Conservation (phyloP, 2,329 filamentous ascomycete genomes). For the Pyrenochaeta sp. region DNA sequence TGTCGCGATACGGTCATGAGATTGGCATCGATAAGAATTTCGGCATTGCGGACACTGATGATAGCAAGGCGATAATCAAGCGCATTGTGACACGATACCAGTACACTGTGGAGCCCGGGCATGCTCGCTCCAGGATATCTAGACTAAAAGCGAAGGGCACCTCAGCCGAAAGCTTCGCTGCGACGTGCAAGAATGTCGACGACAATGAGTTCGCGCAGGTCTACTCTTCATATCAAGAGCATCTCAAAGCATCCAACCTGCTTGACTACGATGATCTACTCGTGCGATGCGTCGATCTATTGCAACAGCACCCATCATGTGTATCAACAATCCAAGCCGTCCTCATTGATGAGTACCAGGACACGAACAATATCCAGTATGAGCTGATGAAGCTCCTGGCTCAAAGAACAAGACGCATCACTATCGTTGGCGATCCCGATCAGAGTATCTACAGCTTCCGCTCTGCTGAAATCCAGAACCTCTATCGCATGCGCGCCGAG, state of each 20-base stretch:
- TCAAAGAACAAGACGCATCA: constrained; percentile 76
- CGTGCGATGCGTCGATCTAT: constrained; percentile 80
- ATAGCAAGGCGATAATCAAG: constrained; percentile 80
- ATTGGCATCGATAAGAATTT: constrained; percentile 87
- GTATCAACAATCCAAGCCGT: constrained; percentile 91
- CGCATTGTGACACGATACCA: constrained; percentile 81
- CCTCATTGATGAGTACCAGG: constrained; percentile 96
- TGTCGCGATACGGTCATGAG: constrained; percentile 81
- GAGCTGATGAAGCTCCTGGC: constrained; percentile 92
- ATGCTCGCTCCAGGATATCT: constrained; percentile 78
- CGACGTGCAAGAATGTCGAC: constrained; percentile 57
- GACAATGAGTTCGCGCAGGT: constrained; percentile 71
- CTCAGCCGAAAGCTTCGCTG: constrained; percentile 54
- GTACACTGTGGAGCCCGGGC: constrained; percentile 72
- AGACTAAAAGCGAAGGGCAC: constrained; percentile 66
- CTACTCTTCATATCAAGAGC: constrained; percentile 79
- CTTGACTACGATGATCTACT: constrained; percentile 96
- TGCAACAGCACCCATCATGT: constrained; percentile 76
- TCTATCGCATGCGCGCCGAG: constrained; percentile 77
- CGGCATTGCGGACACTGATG: constrained; percentile 85
- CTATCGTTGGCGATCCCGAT: constrained; percentile 94
- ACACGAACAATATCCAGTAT: constrained; percentile 95
- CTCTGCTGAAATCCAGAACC: constrained; percentile 89
- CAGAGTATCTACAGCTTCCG: constrained; percentile 98
- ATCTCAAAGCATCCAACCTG: constrained; percentile 78